Base-by-base conservation (phyloP, 2,329 filamentous ascomycete genomes). In the Peltaster fructicola region DNA sequence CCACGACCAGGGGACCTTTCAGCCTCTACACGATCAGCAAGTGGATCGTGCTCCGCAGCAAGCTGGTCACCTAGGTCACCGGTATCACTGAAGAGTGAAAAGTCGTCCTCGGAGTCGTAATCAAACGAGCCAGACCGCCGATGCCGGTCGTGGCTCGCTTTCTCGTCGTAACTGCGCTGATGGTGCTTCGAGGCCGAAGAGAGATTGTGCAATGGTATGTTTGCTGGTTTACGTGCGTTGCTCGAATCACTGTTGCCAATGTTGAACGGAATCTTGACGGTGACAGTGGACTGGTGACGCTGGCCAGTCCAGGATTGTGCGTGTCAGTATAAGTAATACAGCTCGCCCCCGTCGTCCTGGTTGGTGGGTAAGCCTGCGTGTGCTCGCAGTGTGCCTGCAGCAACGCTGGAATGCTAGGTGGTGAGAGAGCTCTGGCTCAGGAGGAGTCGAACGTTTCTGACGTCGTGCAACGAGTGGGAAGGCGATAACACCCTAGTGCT, bases 61-160 rank as follows among this genome's bases (percentile, higher is more conserved):
- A 84, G 64, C 63, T 90, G 85, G 58, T 93, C 85, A 45, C 80
- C 81, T 43, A 95, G 69, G 54, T 95, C 88, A 46, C 82, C 85
- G 21, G 85, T 92, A 53, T 93, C 82, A 47, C 79, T 84, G 82
- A 81, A 93, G 41, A 78, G 70, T 30, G 73, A 80, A 52, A 79
- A 78, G 43, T 75, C 69, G 33, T 36, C 33, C 25, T 33, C 26
- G 28, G 35, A 33, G 30, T 35, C 23, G 23, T 35, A 35, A 17
- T 28, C 35, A 33, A 24, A 31, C 20, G 35, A 38, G 23, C 30
- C 34, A 18, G 38, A 41, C 19, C 36, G 33, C 56, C 56, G 44
- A 50, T 57, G 45, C 42, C 45, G 47, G 57, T 59, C 25, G 41
- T 57, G 54, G 42, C 52, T 53, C 43, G 53, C 57, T 47, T 60